phyloP scores from a whole-genome alignment of 768 basidiomycete genomes.

The Boletus rex-veris region DNA sequence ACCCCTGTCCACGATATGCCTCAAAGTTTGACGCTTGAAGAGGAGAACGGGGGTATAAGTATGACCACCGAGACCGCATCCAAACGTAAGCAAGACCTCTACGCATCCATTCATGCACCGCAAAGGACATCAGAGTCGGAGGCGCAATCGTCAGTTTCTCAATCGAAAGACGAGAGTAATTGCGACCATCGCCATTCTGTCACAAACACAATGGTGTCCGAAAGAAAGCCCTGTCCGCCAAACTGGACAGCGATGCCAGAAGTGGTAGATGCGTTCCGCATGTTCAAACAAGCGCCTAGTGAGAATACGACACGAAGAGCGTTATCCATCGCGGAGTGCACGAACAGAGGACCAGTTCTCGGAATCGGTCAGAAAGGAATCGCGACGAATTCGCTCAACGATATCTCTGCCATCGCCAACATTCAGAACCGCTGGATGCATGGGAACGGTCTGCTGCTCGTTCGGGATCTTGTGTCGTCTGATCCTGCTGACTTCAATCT shows the following conservation, averaged over 20 bases:
- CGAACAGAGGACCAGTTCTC: not conserved
- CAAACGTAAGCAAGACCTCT: not conserved
- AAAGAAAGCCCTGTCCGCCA: not conserved
- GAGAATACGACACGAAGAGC: constrained; percentile 3
- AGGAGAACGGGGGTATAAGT: not conserved
- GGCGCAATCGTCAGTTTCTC: not conserved
- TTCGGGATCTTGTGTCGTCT: constrained; percentile 14
- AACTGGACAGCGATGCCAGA: constrained; percentile 21
- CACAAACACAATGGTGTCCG: not conserved
- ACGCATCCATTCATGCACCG: constrained; percentile 14
- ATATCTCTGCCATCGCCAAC: constrained; percentile 5
- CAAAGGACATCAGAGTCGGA: not conserved
- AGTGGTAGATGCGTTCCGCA: constrained; percentile 14
- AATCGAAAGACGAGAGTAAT: not conserved
- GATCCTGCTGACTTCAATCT: constrained; percentile 17
- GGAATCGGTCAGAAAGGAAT: constrained; percentile 15
- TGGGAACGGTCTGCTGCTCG: constrained; percentile 3
- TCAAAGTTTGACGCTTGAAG: not conserved
- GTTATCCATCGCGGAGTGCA: constrained; percentile 3
- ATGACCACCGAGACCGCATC: not conserved
- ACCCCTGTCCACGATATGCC: not conserved
- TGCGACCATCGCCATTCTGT: not conserved
- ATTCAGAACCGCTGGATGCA: constrained; percentile 7
- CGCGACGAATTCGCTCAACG: constrained; percentile 15
- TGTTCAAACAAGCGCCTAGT: constrained; percentile 8